These are phyloP conservation scores for Xylaria palmicola DNA, from an alignment of 495 filamentous ascomycete genomes.

Conservation along the genomic window DNA sequence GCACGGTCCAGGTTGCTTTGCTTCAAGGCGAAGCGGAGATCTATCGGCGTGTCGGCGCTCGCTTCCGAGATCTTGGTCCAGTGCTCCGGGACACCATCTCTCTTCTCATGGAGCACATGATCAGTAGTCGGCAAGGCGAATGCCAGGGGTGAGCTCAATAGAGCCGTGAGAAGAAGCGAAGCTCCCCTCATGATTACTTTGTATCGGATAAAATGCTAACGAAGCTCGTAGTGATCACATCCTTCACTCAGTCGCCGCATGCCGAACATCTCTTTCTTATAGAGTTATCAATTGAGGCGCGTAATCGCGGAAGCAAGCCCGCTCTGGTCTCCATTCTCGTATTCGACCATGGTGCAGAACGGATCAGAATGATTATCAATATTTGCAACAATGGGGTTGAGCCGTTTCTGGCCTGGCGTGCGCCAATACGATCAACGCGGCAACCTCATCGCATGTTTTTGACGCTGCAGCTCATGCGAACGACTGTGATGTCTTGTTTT, in stretches of 20 bases:
- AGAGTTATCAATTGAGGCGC: neutral
- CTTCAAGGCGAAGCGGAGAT: slow-evolving; percentile 29
- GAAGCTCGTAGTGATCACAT: neutral
- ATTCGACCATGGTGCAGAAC: neutral
- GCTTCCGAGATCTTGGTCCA: slow-evolving; percentile 13
- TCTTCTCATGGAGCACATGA: slow-evolving; percentile 23
- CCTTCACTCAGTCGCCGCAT: neutral
- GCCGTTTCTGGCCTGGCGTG: neutral
- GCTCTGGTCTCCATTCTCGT: neutral
- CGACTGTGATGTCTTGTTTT: too few relatives aligned
- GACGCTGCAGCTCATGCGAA: too few relatives aligned
- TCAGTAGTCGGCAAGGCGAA: neutral
- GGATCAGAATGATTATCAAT: neutral
- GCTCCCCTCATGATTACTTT: neutral
- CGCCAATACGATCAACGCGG: neutral
- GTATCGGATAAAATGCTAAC: neutral
- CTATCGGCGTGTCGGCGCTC: slow-evolving; percentile 13
- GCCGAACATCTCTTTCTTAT: neutral
- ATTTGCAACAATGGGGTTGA: neutral
- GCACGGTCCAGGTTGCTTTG: slow-evolving; percentile 34
- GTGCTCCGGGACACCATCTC: slow-evolving; percentile 9
- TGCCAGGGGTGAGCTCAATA: neutral
- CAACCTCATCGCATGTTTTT: too few relatives aligned
- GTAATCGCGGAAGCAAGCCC: neutral
- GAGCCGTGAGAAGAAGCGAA: neutral